Conservation (phyloP, 495 filamentous ascomycete genomes). For the Penicillium taxi region DNA sequence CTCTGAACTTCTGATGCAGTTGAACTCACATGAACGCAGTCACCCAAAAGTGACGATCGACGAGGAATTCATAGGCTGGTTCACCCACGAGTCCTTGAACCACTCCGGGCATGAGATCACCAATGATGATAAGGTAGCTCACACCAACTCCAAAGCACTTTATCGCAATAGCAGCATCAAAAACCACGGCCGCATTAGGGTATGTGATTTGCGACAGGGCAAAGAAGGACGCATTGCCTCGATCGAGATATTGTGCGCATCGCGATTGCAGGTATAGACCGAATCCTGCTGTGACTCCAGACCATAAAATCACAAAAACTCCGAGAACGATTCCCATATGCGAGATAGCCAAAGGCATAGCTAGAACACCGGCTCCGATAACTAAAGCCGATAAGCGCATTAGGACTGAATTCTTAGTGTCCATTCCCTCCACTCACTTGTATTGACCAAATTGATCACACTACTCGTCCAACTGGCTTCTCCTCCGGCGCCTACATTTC, state of each 20-base stretch:
- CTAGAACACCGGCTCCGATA: constrained; percentile 85
- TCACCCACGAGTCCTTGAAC: constrained; percentile 64
- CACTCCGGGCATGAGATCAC: constrained; percentile 95
- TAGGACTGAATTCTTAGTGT: too few species aligned
- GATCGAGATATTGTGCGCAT: constrained; percentile 86
- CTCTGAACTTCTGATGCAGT: background rate
- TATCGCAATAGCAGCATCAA: constrained; percentile 92
- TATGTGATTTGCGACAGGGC: constrained; percentile 92
- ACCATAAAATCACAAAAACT: constrained; percentile 80
- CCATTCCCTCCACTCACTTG: constrained; percentile 45
- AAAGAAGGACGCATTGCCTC: constrained; percentile 78
- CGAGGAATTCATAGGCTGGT: constrained; percentile 58
- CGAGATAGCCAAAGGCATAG: constrained; percentile 88
- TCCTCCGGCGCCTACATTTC: constrained; percentile 46
- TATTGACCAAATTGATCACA: constrained; percentile 92
- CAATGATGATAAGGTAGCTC: constrained; percentile 97
- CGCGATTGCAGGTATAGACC: constrained; percentile 90
- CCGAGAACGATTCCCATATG: constrained; percentile 86
- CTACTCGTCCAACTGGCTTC: constrained; percentile 85
- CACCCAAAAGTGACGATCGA: constrained; percentile 93
- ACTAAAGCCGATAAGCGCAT: constrained; percentile 43
- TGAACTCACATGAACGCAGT: constrained; percentile 81
- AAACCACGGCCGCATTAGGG: constrained; percentile 89
- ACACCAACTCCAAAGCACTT: constrained; percentile 97
- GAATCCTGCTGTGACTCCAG: constrained; percentile 78